Evolutionary conservation across 179 eudicot species (phyloP).

Genomic region (Camellia oleifera): DNA sequence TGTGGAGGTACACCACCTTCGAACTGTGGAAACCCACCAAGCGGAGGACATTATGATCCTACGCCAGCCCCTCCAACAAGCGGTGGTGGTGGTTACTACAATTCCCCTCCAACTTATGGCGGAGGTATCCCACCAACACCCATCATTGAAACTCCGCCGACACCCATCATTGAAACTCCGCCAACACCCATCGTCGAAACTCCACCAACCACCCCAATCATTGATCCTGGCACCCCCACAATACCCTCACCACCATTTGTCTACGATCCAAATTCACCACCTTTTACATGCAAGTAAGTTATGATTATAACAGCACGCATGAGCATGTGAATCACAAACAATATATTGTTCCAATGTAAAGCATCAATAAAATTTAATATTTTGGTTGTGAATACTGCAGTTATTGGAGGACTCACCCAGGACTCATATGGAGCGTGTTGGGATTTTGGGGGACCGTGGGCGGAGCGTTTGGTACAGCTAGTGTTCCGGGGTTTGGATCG

Average conservation of each 20-base stretch:
- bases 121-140: constrained; percentile 30
- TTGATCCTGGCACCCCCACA: constrained; percentile 21
- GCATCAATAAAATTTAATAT: not conserved
- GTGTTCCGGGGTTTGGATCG: constrained; percentile 46
- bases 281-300: constrained; percentile 87
- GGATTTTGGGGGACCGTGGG: constrained; percentile 81
- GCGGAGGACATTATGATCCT: constrained; percentile 25
- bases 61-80: constrained; percentile 29
- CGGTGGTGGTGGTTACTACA: constrained; percentile 34
- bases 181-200: constrained; percentile 19
- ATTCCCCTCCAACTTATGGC: constrained; percentile 35
- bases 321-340: not conserved
- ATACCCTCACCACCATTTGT: constrained; percentile 46
- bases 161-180: constrained; percentile 16
- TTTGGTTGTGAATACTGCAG: constrained; percentile 33
- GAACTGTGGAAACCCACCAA: constrained; percentile 29
- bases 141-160: constrained; percentile 12
- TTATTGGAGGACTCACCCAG: constrained; percentile 77
- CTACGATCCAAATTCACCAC: constrained; percentile 72
- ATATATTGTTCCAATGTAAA: not conserved
- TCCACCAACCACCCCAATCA: constrained; percentile 18
- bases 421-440: constrained; percentile 57
- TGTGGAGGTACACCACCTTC: constrained; percentile 28
- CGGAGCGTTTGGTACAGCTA: constrained; percentile 43
- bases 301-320: constrained; percentile 24